A percentile compares a stretch with the other conserved stretches of the same genome.
phyloP scores from a whole-genome alignment of 768 basidiomycete genomes.

The Mycena rosella region DNA sequence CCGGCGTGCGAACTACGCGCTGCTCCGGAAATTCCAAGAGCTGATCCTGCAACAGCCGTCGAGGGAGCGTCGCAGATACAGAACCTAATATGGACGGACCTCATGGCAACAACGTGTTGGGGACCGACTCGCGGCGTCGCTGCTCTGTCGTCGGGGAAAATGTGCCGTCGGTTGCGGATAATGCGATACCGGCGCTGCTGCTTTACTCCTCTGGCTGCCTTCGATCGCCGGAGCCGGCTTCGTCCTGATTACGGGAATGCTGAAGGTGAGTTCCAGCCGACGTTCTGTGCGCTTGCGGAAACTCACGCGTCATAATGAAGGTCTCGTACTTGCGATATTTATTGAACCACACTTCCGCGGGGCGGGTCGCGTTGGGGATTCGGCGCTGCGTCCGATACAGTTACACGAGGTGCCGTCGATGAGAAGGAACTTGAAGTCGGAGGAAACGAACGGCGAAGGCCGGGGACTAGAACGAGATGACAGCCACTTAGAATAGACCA shows the following conservation, averaged over 20 bases:
- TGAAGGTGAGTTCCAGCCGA: conserved; percentile 8
- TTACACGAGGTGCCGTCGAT: too few relatives aligned
- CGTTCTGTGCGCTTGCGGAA: too few relatives aligned
- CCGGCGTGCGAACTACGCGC: conserved; percentile 29
- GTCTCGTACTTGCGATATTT: conserved; percentile 29
- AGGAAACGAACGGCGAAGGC: too few relatives aligned
- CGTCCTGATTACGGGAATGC: conserved; percentile 24
- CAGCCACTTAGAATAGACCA: too few relatives aligned
- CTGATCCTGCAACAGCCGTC: conserved; percentile 32
- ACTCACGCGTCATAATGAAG: conserved; percentile 5
- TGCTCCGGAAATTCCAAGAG: conserved; percentile 30
- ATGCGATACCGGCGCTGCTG: conserved; percentile 34
- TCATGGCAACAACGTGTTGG: conserved; percentile 37
- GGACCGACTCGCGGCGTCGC: conserved; percentile 17
- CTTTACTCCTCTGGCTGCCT: conserved; percentile 32
- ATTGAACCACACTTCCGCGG: conserved; percentile 38
- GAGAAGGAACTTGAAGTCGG: too few relatives aligned
- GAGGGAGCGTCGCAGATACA: conserved; percentile 30
- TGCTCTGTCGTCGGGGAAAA: conserved; percentile 15
- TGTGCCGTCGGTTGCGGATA: conserved; percentile 1
- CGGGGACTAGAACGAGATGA: too few relatives aligned
- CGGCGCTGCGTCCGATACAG: conserved; percentile 26
- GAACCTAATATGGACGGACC: conserved; percentile 39
- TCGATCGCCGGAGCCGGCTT: conserved; percentile 19
- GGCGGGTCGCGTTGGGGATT: conserved; percentile 30